Evolutionary conservation across 2,329 filamentous ascomycete genomes (phyloP).

Genomic region (Aspergillus viridinutans): DNA sequence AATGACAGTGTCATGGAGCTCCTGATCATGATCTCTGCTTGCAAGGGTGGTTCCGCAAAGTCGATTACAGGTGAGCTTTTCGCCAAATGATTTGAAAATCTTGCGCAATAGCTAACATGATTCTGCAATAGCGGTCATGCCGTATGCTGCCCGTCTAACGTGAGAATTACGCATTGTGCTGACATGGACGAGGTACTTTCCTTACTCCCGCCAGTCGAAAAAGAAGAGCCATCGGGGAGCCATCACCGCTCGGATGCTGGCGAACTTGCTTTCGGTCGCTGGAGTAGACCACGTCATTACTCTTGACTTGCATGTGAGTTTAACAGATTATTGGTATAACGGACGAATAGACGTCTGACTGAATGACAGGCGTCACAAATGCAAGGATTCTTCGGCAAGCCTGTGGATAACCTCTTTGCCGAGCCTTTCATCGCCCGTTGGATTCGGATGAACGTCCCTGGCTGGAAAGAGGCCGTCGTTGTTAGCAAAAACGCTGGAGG

Average conservation of each 20-base stretch:
- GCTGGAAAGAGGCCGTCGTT: constrained; percentile 86
- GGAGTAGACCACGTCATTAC: constrained; percentile 98
- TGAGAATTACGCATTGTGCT: constrained; percentile 30
- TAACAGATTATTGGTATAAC: background rate
- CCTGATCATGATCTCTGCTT: constrained; percentile 97
- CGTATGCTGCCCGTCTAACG: constrained; percentile 38
- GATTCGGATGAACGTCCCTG: constrained; percentile 82
- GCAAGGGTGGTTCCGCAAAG: constrained; percentile 94
- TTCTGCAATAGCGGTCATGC: constrained; percentile 39
- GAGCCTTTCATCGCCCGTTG: constrained; percentile 93
- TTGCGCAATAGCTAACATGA: constrained; percentile 5
- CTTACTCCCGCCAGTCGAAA: constrained; percentile 98
- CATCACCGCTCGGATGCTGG: constrained; percentile 95
- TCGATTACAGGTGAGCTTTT: constrained; percentile 78
- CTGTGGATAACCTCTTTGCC: constrained; percentile 94
- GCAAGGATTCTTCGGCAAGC: constrained; percentile 98
- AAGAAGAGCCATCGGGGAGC: constrained; percentile 96
- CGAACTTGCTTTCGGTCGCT: constrained; percentile 87
- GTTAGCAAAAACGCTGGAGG: constrained; percentile 98
- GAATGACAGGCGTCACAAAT: constrained; percentile 72
- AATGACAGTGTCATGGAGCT: constrained; percentile 99
- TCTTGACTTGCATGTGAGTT: constrained; percentile 77
- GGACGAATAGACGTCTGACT: constrained; percentile 15
- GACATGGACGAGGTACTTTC: constrained; percentile 66
- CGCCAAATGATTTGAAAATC: constrained; percentile 9